Evolutionary conservation across 148 eudicot species (phyloP).

Genomic region (Beta vulgaris): DNA sequence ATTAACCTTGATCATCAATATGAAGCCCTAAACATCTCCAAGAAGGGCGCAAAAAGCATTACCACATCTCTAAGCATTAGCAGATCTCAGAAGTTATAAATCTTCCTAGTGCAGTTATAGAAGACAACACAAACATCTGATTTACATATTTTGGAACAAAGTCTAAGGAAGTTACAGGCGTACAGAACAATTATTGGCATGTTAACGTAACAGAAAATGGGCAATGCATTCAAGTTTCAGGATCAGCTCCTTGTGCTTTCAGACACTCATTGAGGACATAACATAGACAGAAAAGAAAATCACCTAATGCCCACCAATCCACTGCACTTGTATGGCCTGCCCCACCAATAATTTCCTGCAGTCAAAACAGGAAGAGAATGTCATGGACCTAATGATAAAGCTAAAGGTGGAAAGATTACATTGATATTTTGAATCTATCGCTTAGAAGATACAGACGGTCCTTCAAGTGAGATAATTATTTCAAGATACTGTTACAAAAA

Average conservation of each 20-base stretch:
- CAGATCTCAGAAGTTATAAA: neutral
- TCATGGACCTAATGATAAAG: conserved; percentile 1
- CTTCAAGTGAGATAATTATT: no score
- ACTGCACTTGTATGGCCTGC: conserved; percentile 98
- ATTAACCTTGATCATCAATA: neutral
- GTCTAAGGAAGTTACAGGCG: neutral
- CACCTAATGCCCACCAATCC: conserved; percentile 99
- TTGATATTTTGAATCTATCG: neutral
- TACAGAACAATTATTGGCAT: neutral
- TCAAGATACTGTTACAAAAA: no score
- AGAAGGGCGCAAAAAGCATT: neutral
- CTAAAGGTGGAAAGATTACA: neutral
- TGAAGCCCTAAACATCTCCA: neutral
- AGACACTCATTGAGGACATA: neutral
- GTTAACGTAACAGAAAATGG: neutral
- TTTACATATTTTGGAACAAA: neutral
- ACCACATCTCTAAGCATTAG: neutral
- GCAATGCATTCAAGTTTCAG: neutral
- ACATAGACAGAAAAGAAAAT: conserved; percentile 6
- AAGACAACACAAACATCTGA: neutral
- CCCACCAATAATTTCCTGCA: conserved; percentile 88
- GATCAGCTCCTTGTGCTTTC: neutral
- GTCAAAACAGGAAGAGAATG: neutral
- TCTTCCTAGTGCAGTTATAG: neutral
- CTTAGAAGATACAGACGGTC: neutral